Evolutionary conservation across 495 filamentous ascomycete species (phyloP), one percentile per base, ranked within the genome.

Genomic region (Xylaria bambusicola): DNA sequence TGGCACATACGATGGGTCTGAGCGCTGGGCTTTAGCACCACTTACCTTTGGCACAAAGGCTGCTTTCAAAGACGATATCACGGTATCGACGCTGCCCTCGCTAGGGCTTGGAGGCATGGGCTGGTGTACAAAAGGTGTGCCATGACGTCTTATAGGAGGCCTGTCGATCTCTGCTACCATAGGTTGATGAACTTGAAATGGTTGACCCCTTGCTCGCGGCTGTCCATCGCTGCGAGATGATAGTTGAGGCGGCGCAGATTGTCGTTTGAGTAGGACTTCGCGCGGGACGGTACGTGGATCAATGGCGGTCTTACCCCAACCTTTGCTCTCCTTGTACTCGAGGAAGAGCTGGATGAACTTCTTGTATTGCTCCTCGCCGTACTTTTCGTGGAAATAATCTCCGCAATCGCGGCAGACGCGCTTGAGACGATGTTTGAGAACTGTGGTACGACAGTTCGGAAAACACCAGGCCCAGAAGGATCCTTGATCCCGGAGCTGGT

Each of bases 371-470:
- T 31, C 33, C 2, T 38, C 15, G 48, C 65, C 67, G 13, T 66
- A 67, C 3, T 15, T 18, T 0, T 18, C 3, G 15, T 23, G 23
- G 45, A 67, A 70, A 56, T 60, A 67, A 0, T 58, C 24, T 0
- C 41, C 38, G 48, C 68, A 70, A 5, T 58, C 23, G 6, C 15
- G 35, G 35, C 68, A 70, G 0, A 66, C 65, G 6, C 65, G 38
- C 5, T 38, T 26, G 0, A 60, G 0, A 5, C 2, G 2, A n/a
- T 52, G 42, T 26, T 29, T 4, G 21, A 15, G 10, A 12, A 36
- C 24, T 1, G 3, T 20, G 26, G 46, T 13, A 12, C 36, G 48
- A 8, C 57, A 60, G n/a, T 3, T 23, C 3, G 57, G 41, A 17
- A 60, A 38, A 40, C 48, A 60, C 0, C 18, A 45, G 0, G 57